phyloP scores from a whole-genome alignment of 2,329 filamentous ascomycete species.

The Harringtonia aguacate region DNA sequence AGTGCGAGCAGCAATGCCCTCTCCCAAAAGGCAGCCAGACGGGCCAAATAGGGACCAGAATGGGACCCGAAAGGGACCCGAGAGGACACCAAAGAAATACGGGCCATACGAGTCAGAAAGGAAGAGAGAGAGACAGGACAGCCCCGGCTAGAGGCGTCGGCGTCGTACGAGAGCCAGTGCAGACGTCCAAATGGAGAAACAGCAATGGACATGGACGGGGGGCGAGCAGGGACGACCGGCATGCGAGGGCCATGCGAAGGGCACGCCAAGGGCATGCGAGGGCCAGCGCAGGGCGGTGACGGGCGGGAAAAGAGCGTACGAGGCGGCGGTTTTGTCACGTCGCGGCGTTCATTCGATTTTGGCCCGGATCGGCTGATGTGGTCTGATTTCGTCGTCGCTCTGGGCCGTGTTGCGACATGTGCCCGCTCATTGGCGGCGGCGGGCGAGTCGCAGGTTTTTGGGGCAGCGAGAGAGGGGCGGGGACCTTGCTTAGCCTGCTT shows the following conservation, averaged over 20 bases:
- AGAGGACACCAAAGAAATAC: no score
- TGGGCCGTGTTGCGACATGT: slow-evolving; percentile 10
- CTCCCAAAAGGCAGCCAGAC: no score
- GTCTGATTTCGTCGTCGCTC: slow-evolving; percentile 13
- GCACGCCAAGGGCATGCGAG: background rate
- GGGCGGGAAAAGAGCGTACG: slow-evolving; percentile 6
- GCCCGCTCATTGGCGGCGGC: slow-evolving; percentile 1
- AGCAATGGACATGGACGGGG: background rate
- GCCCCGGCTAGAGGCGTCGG: background rate
- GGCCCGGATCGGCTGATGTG: slow-evolving; percentile 15
- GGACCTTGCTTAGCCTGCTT: no score
- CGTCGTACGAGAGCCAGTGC: background rate
- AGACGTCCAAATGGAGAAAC: background rate
- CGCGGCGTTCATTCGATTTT: slow-evolving; percentile 11
- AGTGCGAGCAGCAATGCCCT: no score
- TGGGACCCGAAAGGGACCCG: no score
- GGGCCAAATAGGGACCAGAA: no score
- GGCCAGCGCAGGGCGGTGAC: background rate
- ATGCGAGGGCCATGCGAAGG: no score
- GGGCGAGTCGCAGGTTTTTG: background rate
- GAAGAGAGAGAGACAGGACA: no score
- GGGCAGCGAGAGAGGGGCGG: background rate
- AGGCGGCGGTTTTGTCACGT: slow-evolving; percentile 8
- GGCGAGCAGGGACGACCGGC: background rate
- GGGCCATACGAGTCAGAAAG: no score